These are phyloP conservation scores for Boletus coccyginus DNA, from an alignment of 768 basidiomycete genomes.

Conservation along the genomic window DNA sequence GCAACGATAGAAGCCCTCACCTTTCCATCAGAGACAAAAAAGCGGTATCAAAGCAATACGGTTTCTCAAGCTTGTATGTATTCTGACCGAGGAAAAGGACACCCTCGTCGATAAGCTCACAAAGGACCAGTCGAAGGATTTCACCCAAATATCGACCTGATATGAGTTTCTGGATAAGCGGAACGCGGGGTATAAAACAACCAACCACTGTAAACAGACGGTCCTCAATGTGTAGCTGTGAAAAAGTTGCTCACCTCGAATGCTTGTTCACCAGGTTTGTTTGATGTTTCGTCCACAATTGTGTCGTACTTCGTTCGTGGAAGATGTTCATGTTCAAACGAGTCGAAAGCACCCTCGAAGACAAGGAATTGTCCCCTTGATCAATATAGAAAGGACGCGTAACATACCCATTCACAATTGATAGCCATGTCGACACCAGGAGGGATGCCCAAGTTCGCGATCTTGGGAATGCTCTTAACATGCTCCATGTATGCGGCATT, in stretches of 20 bases:
- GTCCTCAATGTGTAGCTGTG: not conserved
- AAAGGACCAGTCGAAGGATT: slow-evolving; percentile 91
- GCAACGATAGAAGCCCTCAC: slow-evolving; percentile 35
- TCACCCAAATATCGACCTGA: slow-evolving; percentile 96
- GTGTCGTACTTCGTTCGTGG: slow-evolving; percentile 94
- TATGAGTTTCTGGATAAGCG: slow-evolving; percentile 73
- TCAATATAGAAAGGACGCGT: not conserved
- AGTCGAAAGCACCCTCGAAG: slow-evolving; percentile 91
- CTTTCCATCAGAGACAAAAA: slow-evolving; percentile 97
- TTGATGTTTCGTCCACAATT: slow-evolving; percentile 89
- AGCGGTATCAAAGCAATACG: slow-evolving; percentile 93
- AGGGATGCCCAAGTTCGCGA: slow-evolving; percentile 69
- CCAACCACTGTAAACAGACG: not conserved
- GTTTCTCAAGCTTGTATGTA: slow-evolving; percentile 95
- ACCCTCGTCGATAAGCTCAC: slow-evolving; percentile 95
- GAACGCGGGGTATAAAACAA: not conserved
- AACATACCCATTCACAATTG: slow-evolving; percentile 92
- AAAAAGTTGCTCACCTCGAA: slow-evolving; percentile 64
- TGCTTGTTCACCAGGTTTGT: slow-evolving; percentile 95
- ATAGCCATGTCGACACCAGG: slow-evolving; percentile 78
- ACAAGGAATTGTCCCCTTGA: not conserved
- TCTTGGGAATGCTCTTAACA: slow-evolving; percentile 81
- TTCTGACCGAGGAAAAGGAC: slow-evolving; percentile 97
- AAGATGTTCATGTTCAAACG: slow-evolving; percentile 89
- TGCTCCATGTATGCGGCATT: slow-evolving; percentile 99